Evolutionary conservation across 2,329 filamentous ascomycete species (phyloP).

Genomic region (Stemphylium vesicarium): DNA sequence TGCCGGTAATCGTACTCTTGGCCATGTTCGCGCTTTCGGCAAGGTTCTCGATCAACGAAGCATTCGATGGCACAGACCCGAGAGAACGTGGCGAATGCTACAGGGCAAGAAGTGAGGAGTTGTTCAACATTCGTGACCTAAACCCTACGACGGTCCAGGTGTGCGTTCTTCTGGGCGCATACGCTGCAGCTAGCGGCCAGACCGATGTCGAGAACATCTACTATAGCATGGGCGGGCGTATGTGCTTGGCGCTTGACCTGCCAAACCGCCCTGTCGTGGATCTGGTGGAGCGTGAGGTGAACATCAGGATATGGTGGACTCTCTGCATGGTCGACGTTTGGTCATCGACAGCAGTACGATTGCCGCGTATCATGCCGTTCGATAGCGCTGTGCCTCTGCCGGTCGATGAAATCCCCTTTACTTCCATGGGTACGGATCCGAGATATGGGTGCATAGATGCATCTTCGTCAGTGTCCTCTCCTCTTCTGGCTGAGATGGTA

Average conservation of each 20-base stretch:
- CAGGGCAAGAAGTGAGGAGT: conserved; percentile 21
- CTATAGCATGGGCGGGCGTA: conserved; percentile 30
- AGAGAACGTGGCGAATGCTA: conserved; percentile 27
- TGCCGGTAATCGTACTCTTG: conserved; percentile 25
- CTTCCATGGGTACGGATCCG: conserved; percentile 22
- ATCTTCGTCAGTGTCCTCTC: conserved; percentile 17
- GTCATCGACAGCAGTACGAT: conserved; percentile 31
- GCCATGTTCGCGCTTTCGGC: conserved; percentile 30
- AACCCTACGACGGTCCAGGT: conserved; percentile 25
- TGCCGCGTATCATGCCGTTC: conserved; percentile 32
- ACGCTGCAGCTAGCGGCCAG: conserved; percentile 31
- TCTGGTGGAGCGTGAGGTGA: conserved; percentile 30
- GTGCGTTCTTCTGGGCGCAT: conserved; percentile 29
- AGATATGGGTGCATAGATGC: conserved; percentile 17
- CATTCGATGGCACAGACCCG: conserved; percentile 22
- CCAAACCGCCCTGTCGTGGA: conserved; percentile 27
- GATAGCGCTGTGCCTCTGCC: conserved; percentile 26
- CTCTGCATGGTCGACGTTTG: conserved; percentile 36
- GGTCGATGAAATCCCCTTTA: conserved; percentile 32
- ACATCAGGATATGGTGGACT: conserved; percentile 34
- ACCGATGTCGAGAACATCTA: conserved; percentile 34
- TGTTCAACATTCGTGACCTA: conserved; percentile 28
- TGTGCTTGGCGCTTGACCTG: conserved; percentile 29
- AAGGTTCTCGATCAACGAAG: conserved; percentile 24
- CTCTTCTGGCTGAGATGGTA: conserved; percentile 35